These are phyloP conservation scores for Nicotiana attenuata DNA, from an alignment of 257 asterid genomes.

Conservation along the genomic window DNA sequence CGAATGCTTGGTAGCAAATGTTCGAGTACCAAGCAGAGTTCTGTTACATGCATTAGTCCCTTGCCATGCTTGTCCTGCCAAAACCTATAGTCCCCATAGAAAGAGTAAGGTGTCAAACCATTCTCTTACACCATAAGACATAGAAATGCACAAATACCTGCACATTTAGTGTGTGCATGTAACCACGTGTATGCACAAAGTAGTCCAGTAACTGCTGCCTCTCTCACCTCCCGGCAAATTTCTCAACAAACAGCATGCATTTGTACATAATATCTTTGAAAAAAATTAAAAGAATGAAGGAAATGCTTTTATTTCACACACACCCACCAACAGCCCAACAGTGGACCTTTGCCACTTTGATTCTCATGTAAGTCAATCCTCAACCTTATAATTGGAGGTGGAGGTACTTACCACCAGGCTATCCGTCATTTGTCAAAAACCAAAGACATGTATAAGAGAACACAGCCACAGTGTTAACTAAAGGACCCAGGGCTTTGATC, in stretches of 20 bases:
- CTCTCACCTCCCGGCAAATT: neutral
- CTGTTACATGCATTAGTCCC: constrained; percentile 28
- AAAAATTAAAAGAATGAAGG: neutral
- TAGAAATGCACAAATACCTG: neutral
- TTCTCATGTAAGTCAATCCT: neutral
- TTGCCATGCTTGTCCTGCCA: constrained; percentile 52
- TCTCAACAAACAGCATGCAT: neutral
- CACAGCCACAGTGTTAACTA: neutral
- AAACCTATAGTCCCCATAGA: constrained; percentile 32
- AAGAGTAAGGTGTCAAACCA: neutral
- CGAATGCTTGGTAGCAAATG: constrained; percentile 76
- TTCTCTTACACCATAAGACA: neutral
- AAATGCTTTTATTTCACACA: neutral
- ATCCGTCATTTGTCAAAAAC: neutral
- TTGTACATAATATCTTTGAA: neutral
- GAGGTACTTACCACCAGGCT: neutral
- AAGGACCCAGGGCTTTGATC: neutral
- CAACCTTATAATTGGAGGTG: neutral
- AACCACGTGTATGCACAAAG: neutral
- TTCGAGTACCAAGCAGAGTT: constrained; percentile 29
- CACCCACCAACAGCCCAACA: neutral
- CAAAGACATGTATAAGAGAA: neutral
- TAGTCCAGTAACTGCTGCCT: neutral
- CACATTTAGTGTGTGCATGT: neutral
- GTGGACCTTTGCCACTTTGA: neutral